phyloP scores from a whole-genome alignment of 495 filamentous ascomycete species.

The Aspergillus hancockii region DNA sequence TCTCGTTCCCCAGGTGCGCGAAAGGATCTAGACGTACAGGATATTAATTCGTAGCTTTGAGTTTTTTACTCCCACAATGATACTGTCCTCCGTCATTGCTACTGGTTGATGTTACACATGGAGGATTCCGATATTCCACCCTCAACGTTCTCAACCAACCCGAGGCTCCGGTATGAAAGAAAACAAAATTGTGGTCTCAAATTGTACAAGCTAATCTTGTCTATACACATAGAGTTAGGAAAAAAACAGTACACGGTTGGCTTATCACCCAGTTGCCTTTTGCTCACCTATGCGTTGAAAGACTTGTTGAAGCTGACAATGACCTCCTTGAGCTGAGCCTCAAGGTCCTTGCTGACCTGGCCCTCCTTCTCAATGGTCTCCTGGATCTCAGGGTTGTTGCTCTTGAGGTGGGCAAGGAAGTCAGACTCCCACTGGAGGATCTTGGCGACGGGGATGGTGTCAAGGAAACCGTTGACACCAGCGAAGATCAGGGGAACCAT shows the following conservation, averaged over 20 bases:
- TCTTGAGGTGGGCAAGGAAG: constrained; percentile 88
- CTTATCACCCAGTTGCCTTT: constrained; percentile 40
- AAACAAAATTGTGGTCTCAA: constrained; percentile 52
- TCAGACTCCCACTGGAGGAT: constrained; percentile 91
- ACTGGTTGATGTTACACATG: constrained; percentile 19
- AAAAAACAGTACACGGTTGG: constrained; percentile 39
- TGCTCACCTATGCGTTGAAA: constrained; percentile 65
- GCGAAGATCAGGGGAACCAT: constrained; percentile 99
- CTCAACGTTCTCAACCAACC: constrained; percentile 23
- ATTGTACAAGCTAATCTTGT: constrained; percentile 58
- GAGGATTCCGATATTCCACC: constrained; percentile 17
- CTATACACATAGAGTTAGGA: constrained; percentile 55
- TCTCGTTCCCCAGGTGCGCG: constrained; percentile 40
- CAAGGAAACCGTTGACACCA: constrained; percentile 96
- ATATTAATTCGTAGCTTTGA: constrained; percentile 50
- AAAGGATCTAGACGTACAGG: constrained; percentile 53
- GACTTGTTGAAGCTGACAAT: constrained; percentile 87
- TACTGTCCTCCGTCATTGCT: constrained; percentile 23
- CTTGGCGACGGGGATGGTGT: constrained; percentile 81
- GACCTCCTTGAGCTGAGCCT: constrained; percentile 81
- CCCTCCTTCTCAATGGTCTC: constrained; percentile 94
- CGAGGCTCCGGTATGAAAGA: constrained; percentile 32
- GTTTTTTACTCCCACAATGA: constrained; percentile 20
- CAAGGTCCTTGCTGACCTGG: constrained; percentile 90
- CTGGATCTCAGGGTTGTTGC: constrained; percentile 80